These are phyloP conservation scores for Cylindrodendrum hubeiense DNA, from an alignment of 2,329 filamentous ascomycete species.

Conservation along the genomic window DNA sequence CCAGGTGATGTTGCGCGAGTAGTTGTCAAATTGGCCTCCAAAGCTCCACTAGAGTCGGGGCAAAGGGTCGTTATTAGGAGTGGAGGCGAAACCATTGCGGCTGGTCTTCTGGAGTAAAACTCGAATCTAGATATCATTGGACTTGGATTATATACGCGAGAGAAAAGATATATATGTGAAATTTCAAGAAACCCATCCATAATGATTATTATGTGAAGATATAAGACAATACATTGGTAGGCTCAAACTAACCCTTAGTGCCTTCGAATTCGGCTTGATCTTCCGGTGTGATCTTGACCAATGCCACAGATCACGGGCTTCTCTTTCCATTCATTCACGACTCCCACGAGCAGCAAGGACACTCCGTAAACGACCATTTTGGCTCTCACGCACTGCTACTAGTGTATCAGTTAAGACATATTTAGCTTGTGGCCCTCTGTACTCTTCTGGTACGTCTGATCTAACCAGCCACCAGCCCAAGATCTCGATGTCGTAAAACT, in stretches of 20 bases:
- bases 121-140: neutral
- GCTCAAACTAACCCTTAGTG: neutral
- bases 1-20: slow-evolving; percentile 84
- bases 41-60: slow-evolving; percentile 84
- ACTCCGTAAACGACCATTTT: too few relatives aligned
- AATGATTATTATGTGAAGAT: neutral
- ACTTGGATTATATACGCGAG: neutral
- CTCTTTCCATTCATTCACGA: too few relatives aligned
- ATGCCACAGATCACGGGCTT: too few relatives aligned
- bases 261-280: neutral
- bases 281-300: too few relatives aligned
- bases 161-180: neutral
- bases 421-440: too few relatives aligned
- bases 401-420: too few relatives aligned
- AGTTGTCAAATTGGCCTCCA: slow-evolving; percentile 77
- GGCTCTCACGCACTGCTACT: too few relatives aligned
- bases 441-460: too few relatives aligned
- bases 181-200: neutral
- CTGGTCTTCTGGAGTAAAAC: slow-evolving; percentile 81
- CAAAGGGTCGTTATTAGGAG: slow-evolving; percentile 84
- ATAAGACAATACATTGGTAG: neutral
- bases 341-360: too few relatives aligned
- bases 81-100: slow-evolving; percentile 86
- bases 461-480: too few relatives aligned
- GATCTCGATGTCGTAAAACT: too few relatives aligned